phyloP scores from a whole-genome alignment of 768 basidiomycete species.

The Dacryopinax primogenitus region DNA sequence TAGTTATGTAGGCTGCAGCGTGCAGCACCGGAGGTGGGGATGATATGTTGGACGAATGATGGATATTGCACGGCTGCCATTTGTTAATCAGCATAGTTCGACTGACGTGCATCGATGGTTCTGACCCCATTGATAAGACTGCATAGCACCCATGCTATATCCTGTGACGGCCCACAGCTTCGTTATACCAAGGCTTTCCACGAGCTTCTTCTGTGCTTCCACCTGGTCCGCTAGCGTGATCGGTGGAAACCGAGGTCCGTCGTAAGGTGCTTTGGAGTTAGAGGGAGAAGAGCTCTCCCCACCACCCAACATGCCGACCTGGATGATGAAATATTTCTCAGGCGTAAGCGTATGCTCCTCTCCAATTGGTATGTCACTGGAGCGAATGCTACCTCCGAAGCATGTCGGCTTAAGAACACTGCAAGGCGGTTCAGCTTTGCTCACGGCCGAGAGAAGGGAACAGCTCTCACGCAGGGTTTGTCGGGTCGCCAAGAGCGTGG shows the following conservation, averaged over 20 bases:
- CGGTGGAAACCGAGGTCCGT: background rate
- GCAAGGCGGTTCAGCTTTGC: background rate
- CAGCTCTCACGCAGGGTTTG: background rate
- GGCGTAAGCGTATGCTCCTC: constrained; percentile 7
- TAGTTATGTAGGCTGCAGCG: background rate
- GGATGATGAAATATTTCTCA: constrained; percentile 9
- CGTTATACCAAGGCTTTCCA: background rate
- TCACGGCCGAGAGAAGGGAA: background rate
- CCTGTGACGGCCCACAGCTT: constrained; percentile 1
- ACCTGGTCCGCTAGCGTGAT: constrained; percentile 5
- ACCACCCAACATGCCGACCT: background rate
- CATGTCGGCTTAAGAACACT: constrained; percentile 9
- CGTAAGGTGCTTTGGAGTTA: background rate
- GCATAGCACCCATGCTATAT: constrained; percentile 8
- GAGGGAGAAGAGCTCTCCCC: constrained; percentile 9
- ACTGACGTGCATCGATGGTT: background rate
- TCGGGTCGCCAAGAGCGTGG: background rate
- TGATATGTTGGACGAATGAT: constrained; percentile 1
- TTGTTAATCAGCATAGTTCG: background rate
- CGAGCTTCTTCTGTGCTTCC: constrained; percentile 1
- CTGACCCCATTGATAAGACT: constrained; percentile 11
- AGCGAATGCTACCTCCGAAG: background rate
- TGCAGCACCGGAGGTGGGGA: constrained; percentile 4
- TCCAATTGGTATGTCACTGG: background rate
- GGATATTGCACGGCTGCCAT: constrained; percentile 2